Conservation (phyloP, 805 yeast genomes). For the Saturnispora sekii region DNA sequence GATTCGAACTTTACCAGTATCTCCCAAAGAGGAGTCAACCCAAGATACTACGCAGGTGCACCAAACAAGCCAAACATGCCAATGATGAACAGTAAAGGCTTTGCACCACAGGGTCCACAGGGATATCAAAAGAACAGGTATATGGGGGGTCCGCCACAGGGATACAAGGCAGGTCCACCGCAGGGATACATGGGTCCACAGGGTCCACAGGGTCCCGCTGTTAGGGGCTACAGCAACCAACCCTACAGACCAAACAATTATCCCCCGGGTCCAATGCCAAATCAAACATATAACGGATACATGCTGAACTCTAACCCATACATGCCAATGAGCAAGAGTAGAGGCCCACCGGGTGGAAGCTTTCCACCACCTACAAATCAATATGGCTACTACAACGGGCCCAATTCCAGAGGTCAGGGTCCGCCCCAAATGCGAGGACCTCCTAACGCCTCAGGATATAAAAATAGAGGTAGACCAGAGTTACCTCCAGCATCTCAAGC, state of each 20-base stretch:
- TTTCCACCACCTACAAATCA: conserved; percentile 6
- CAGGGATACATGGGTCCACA: too few relatives aligned
- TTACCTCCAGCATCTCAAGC: conserved; percentile 16
- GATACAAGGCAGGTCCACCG: too few relatives aligned
- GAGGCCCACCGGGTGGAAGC: background rate
- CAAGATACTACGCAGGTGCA: conserved; percentile 36
- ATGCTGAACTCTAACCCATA: conserved; percentile 6
- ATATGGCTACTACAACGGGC: background rate
- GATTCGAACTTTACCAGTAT: conserved; percentile 66
- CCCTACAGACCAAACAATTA: conserved; percentile 6
- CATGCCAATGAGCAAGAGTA: conserved; percentile 1
- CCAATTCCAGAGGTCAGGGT: conserved; percentile 3
- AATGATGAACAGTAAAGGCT: background rate
- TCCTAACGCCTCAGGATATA: background rate
- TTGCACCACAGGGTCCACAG: background rate
- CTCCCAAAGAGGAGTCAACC: conserved; percentile 67
- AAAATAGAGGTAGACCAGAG: conserved; percentile 5
- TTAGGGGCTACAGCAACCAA: background rate
- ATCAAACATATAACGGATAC: conserved; percentile 4
- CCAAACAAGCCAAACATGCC: conserved; percentile 6
- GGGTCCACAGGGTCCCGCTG: background rate
- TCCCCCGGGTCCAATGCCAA: conserved; percentile 13
- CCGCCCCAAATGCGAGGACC: conserved; percentile 7
- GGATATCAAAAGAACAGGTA: too few relatives aligned
- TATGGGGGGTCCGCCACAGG: too few relatives aligned